Evolutionary conservation across 768 basidiomycete genomes (phyloP), one percentile per base, ranked within the genome.

Genomic region (Calocera cornea): DNA sequence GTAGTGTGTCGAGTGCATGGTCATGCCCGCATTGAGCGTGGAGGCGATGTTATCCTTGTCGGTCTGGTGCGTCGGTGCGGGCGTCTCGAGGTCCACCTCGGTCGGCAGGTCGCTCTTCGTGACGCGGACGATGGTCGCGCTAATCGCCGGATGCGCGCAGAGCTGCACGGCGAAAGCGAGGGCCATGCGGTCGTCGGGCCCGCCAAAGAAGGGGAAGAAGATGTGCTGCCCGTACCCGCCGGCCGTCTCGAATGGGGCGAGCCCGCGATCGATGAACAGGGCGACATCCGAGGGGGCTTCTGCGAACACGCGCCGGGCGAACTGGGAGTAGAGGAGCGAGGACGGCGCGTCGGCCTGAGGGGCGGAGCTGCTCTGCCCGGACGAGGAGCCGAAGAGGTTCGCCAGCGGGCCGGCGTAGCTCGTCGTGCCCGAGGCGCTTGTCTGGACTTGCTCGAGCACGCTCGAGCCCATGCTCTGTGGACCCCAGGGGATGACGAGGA

Each of bases 151-250:
- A 70, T 87, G 88, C 34, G 77, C 76, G 67, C 93, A 89, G 33
- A 97, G 78, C 75, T 97, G 95, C 36, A 90, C 84, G 2, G 92
- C 84, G 72, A 98, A 85, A 34, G 83, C 78, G 31, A 98, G 78
- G 0, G 92, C 91, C 24, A 92, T 80, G 0, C 97, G 85, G 74
- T 97, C 95, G 74, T 99, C 95, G 0, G 92, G 87, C 0, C 95
- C 95, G 40, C 95, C 95, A 74, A 92, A 89, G 84, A 95, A 97
- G 0, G 95, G 90, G 44, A 94, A 74, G 75, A 95, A 85, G 33
- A 97, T 73, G 70, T 90, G 90, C 68, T 87, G 82, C 10, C 0
- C 72, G 70, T 34, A 73, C 65, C 10, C 71, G 34, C 0, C n/a
- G 54, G 63, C 71, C 69, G 17, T 75, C 72, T 71, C 67, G 31